phyloP scores from a whole-genome alignment of 345 rosid genomes.

The Citrus maxima region DNA sequence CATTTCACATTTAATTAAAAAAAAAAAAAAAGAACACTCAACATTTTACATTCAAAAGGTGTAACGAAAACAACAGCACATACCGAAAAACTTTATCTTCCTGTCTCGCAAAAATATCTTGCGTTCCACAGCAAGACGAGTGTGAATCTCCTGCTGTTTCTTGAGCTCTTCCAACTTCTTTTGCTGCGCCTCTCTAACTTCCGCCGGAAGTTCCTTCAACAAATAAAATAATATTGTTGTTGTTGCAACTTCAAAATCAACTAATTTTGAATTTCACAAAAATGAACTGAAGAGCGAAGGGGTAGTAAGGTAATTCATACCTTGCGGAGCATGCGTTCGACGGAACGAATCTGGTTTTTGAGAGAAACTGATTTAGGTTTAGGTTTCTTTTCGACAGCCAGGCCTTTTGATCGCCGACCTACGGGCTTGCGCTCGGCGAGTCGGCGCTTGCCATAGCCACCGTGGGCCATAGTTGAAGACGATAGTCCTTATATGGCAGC shows the following conservation, averaged over 20 bases:
- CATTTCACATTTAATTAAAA: not conserved
- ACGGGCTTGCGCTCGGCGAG: constrained; percentile 57
- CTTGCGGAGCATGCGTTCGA: constrained; percentile 97
- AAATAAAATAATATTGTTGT: not conserved
- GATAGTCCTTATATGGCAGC: not conserved
- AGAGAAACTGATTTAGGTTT: constrained; percentile 69
- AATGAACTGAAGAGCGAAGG: not conserved
- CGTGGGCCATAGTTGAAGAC: constrained; percentile 65
- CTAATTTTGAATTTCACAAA: too few relatives aligned
- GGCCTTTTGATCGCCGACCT: constrained; percentile 76
- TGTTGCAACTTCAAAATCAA: not conserved
- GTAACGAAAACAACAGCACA: not conserved
- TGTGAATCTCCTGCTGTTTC: constrained; percentile 86
- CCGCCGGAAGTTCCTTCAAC: constrained; percentile 61
- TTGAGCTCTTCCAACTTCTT: constrained; percentile 71
- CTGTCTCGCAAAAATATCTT: constrained; percentile 82
- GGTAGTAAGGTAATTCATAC: constrained; percentile 22
- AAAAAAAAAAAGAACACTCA: not conserved
- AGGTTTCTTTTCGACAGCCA: constrained; percentile 73
- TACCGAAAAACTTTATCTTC: constrained; percentile 95
- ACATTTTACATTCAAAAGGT: not conserved
- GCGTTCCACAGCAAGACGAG: constrained; percentile 81
- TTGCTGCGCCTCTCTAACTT: constrained; percentile 69
- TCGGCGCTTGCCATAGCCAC: constrained; percentile 80
- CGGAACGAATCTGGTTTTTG: constrained; percentile 94